Evolutionary conservation across 768 basidiomycete genomes (phyloP).

Genomic region (Mycena sanguinolenta): DNA sequence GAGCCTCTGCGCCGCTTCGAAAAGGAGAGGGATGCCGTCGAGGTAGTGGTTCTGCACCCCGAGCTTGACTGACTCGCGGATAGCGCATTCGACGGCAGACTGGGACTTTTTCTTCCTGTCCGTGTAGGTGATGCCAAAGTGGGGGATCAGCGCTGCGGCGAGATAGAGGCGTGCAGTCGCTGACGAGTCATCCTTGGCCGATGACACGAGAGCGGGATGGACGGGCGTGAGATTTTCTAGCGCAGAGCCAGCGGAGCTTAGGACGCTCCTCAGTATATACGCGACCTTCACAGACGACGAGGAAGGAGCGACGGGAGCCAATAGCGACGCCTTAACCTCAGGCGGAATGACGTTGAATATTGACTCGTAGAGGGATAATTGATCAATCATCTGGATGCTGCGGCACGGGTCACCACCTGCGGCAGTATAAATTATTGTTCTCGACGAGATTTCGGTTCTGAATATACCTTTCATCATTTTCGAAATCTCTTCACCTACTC

Average conservation of each 20-base stretch:
- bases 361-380: conserved; percentile 76
- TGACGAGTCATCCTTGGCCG: conserved; percentile 53
- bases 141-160: conserved; percentile 83
- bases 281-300: conserved; percentile 66
- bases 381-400: conserved; percentile 81
- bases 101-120: conserved; percentile 75
- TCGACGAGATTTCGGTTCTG: conserved; percentile 11
- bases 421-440: conserved; percentile 15
- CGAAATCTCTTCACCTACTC: conserved; percentile 90
- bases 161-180: conserved; percentile 79
- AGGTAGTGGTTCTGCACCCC: conserved; percentile 83
- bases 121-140: conserved; percentile 65
- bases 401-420: conserved; percentile 81
- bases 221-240: conserved; percentile 50
- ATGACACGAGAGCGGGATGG: conserved; percentile 62
- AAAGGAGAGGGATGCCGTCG: conserved; percentile 80
- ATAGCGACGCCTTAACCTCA: conserved; percentile 58
- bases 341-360: conserved; percentile 72
- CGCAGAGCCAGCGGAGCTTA: conserved; percentile 46
- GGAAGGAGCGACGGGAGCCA: conserved; percentile 55
- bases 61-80: conserved; percentile 89
- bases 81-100: conserved; percentile 73
- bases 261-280: conserved; percentile 68
- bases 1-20: conserved; percentile 64
- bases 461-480: conserved; percentile 91